phyloP scores from a whole-genome alignment of 2,329 filamentous ascomycete species.

The Penicillium sp. region DNA sequence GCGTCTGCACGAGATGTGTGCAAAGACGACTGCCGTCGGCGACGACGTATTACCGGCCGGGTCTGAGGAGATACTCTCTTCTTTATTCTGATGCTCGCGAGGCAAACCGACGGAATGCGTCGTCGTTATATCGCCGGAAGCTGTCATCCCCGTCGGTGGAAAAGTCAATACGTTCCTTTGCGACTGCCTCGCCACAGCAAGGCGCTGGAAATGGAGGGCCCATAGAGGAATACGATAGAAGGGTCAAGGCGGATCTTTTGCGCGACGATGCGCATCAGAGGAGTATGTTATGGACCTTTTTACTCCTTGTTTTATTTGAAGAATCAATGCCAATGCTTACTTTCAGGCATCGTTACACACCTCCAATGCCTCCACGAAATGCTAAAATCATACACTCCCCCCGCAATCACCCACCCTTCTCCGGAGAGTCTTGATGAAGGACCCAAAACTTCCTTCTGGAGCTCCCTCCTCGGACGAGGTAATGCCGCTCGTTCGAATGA shows the following conservation, averaged over 20 bases:
- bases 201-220: conserved; percentile 54
- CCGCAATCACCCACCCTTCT: conserved; percentile 70
- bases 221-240: conserved; percentile 79
- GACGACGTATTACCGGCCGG: background rate
- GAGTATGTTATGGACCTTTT: conserved; percentile 49
- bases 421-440: conserved; percentile 63
- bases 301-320: background rate
- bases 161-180: background rate
- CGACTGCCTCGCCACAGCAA: conserved; percentile 9
- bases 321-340: background rate
- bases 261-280: conserved; percentile 89
- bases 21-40: background rate
- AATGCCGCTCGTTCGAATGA: conserved; percentile 10
- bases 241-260: conserved; percentile 69
- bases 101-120: background rate
- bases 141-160: background rate
- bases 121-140: background rate
- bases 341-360: conserved; percentile 77
- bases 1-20: conserved; percentile 3
- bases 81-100: background rate
- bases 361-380: conserved; percentile 87
- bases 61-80: background rate
- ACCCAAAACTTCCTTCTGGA: conserved; percentile 51
- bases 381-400: conserved; percentile 68
- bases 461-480: conserved; percentile 39